phyloP scores from a whole-genome alignment of 805 yeast species.

The Wickerhamiella kazuoi region DNA sequence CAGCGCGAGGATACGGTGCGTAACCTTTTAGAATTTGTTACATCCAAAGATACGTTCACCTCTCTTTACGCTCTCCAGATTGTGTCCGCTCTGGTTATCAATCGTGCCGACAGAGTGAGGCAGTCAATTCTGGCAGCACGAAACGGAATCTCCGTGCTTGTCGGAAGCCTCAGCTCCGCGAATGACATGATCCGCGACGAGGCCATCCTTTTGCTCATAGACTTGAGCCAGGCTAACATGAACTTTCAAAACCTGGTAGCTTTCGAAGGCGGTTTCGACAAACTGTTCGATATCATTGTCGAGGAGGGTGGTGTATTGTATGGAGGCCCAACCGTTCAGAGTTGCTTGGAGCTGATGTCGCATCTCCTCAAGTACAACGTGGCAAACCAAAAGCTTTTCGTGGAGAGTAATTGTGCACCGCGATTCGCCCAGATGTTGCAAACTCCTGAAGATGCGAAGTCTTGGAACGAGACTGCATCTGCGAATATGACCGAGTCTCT shows the following conservation, averaged over 20 bases:
- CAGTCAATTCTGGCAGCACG: slow-evolving; percentile 59
- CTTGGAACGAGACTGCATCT: slow-evolving; percentile 62
- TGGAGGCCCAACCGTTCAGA: slow-evolving; percentile 82
- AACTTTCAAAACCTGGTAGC: slow-evolving; percentile 88
- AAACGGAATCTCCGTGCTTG: slow-evolving; percentile 61
- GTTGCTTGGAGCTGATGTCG: slow-evolving; percentile 59
- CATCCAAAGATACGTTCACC: slow-evolving; percentile 50
- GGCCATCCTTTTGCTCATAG: slow-evolving; percentile 65
- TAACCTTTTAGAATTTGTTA: slow-evolving; percentile 33
- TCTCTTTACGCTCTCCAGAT: slow-evolving; percentile 69
- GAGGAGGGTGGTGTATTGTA: slow-evolving; percentile 85
- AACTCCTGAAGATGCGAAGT: slow-evolving; percentile 35
- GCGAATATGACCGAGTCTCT: slow-evolving; percentile 49
- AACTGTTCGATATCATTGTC: slow-evolving; percentile 56
- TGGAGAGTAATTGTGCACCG: slow-evolving; percentile 68
- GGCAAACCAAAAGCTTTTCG: slow-evolving; percentile 72
- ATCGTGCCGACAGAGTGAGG: slow-evolving; percentile 57
- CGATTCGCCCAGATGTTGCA: slow-evolving; percentile 43
- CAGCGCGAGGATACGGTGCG: slow-evolving; percentile 34
- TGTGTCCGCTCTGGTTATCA: slow-evolving; percentile 62
- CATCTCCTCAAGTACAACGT: slow-evolving; percentile 66
- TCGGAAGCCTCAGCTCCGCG: slow-evolving; percentile 38
- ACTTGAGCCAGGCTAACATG: slow-evolving; percentile 60
- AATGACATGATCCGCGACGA: slow-evolving; percentile 79
- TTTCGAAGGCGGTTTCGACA: slow-evolving; percentile 81